A percentile compares a stretch with the other conserved stretches of the same genome.
Evolutionary conservation across 352 stramenopile genomes (phyloP).

Genomic region (Elongisporangium undulatum): DNA sequence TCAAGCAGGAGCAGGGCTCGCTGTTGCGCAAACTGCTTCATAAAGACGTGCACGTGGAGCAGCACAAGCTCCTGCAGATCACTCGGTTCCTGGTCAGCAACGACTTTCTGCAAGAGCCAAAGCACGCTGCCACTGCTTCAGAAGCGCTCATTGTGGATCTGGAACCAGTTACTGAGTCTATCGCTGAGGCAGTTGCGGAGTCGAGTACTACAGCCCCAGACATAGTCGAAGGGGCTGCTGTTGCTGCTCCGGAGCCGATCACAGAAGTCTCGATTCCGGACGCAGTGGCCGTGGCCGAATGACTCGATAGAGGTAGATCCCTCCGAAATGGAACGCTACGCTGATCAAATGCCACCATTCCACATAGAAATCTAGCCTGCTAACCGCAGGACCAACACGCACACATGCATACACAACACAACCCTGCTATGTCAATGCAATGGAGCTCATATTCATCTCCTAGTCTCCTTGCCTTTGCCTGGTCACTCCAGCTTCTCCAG

Average conservation of each 20-base stretch:
- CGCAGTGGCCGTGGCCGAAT: background rate
- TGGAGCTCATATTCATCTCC: background rate
- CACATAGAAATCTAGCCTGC: no score
- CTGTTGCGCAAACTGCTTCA: conserved; percentile 72
- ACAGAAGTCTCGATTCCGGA: background rate
- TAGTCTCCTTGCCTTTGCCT: background rate
- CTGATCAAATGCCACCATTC: no score
- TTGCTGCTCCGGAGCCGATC: background rate
- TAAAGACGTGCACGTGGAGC: conserved; percentile 64
- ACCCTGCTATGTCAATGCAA: background rate
- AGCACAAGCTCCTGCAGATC: conserved; percentile 75
- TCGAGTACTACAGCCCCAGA: no score
- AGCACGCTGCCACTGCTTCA: background rate
- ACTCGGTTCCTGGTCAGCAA: conserved; percentile 56
- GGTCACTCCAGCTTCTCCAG: conserved; percentile 89
- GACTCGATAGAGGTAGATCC: background rate
- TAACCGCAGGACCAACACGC: no score
- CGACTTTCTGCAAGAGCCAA: conserved; percentile 41
- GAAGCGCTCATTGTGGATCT: background rate
- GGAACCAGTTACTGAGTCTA: background rate
- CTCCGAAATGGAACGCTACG: background rate
- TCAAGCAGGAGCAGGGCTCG: conserved; percentile 58
- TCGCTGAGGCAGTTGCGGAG: background rate
- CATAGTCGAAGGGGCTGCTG: no score
- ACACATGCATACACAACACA: background rate